These are phyloP conservation scores for Aspergillus thermomutatus DNA, from an alignment of 2,329 filamentous ascomycete genomes.

Conservation along the genomic window DNA sequence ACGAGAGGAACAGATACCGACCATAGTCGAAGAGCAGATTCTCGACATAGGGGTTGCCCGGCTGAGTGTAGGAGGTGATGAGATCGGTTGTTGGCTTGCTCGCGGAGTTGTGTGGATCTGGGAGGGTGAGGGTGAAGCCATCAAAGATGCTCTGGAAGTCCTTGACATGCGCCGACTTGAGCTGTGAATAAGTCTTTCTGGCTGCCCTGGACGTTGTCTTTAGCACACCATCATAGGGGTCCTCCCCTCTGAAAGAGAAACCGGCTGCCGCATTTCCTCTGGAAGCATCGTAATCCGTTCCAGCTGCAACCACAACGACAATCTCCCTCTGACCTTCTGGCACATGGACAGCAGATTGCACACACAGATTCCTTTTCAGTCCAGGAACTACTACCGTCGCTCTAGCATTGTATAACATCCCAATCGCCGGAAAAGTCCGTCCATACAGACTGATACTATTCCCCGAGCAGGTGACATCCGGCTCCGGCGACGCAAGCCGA, in stretches of 20 bases:
- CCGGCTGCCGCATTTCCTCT: slow-evolving; percentile 44
- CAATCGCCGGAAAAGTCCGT: slow-evolving; percentile 36
- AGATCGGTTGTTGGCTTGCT: slow-evolving; percentile 25
- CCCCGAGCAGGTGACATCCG: slow-evolving; percentile 31
- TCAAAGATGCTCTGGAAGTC: slow-evolving; percentile 14
- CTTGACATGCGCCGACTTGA: slow-evolving; percentile 13
- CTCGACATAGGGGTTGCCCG: slow-evolving; percentile 51
- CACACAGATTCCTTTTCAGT: slow-evolving; percentile 23
- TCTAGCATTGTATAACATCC: slow-evolving; percentile 20
- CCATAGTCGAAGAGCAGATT: slow-evolving; percentile 52
- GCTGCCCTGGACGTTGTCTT: slow-evolving; percentile 17
- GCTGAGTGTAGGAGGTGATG: slow-evolving; percentile 30
- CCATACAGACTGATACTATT: slow-evolving; percentile 33
- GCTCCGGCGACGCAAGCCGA: slow-evolving; percentile 26
- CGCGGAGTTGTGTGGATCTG: slow-evolving; percentile 14
- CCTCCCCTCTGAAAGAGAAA: slow-evolving; percentile 50
- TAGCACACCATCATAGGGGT: slow-evolving; percentile 42
- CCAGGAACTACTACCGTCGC: slow-evolving; percentile 28
- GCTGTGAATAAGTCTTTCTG: slow-evolving; percentile 4
- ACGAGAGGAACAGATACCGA: slow-evolving; percentile 53
- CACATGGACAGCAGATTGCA: not conserved
- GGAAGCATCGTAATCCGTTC: slow-evolving; percentile 48
- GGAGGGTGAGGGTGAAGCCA: slow-evolving; percentile 42
- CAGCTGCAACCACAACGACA: slow-evolving; percentile 44
- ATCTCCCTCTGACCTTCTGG: slow-evolving; percentile 2